phyloP scores from a whole-genome alignment of 2,329 filamentous ascomycete genomes.

The Fusarium agapanthi region DNA sequence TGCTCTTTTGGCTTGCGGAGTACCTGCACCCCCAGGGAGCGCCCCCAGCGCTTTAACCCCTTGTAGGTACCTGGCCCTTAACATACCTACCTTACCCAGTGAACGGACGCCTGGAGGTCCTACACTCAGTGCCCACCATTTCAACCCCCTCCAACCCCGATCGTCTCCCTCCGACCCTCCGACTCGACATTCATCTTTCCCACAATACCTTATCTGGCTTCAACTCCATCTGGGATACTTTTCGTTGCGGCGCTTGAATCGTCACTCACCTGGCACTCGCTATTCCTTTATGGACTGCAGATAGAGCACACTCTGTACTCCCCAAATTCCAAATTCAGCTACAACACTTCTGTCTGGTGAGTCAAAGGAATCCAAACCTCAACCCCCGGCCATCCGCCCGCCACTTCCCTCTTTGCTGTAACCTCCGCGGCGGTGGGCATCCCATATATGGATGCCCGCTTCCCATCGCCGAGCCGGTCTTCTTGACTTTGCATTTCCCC shows the following conservation, averaged over 20 bases:
- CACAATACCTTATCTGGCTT: constrained; percentile 37
- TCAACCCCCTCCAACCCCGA: constrained; percentile 39
- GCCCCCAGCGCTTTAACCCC: constrained; percentile 29
- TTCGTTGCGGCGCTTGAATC: constrained; percentile 5
- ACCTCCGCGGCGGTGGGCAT: constrained; percentile 30
- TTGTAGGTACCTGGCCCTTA: constrained; percentile 18
- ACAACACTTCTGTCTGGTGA: constrained; percentile 32
- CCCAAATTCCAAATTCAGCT: background rate
- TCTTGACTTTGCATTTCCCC: constrained; percentile 20
- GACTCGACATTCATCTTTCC: constrained; percentile 37
- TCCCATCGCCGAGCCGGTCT: constrained; percentile 29
- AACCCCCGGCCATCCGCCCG: constrained; percentile 22
- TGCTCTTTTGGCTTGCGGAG: constrained; percentile 19
- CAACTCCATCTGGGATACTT: constrained; percentile 25
- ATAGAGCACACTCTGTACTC: constrained; percentile 18
- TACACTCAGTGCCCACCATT: constrained; percentile 41
- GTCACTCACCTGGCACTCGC: background rate
- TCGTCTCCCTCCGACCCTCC: constrained; percentile 36
- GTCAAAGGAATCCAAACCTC: constrained; percentile 30
- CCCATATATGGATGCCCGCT: constrained; percentile 38
- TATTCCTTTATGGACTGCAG: constrained; percentile 35
- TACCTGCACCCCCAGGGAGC: constrained; percentile 21
- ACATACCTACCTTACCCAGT: background rate
- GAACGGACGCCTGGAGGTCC: constrained; percentile 27
- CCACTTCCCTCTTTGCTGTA: constrained; percentile 30